A percentile compares a stretch with the other conserved stretches of the same genome.
These are phyloP conservation scores for Pulveroboletus frians DNA, from an alignment of 768 basidiomycete genomes.

Conservation along the genomic window DNA sequence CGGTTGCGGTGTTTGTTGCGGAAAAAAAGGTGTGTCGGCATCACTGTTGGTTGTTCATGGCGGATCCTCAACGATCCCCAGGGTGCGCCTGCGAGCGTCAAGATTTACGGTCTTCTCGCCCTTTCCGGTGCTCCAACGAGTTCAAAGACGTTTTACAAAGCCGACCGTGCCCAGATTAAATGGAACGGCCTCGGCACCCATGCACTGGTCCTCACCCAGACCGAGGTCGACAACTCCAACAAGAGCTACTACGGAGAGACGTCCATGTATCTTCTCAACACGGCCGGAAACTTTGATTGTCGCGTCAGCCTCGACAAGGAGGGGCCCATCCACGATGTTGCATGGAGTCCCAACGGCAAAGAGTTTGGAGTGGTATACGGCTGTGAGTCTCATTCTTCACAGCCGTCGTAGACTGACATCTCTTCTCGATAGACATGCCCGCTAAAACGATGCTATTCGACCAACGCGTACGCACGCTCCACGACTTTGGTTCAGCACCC, in stretches of 20 bases:
- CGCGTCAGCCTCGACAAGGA: constrained; percentile 89
- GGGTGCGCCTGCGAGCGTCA: constrained; percentile 86
- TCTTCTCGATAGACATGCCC: constrained; percentile 69
- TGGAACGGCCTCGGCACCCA: constrained; percentile 96
- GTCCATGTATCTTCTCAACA: constrained; percentile 85
- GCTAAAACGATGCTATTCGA: constrained; percentile 92
- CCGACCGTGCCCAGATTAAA: constrained; percentile 87
- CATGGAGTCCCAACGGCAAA: constrained; percentile 94
- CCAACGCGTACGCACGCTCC: constrained; percentile 76
- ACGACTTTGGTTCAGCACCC: constrained; percentile 88
- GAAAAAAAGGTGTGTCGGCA: constrained; percentile 74
- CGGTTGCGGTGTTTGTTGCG: constrained; percentile 85
- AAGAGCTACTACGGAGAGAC: constrained; percentile 99
- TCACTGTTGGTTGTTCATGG: not conserved
- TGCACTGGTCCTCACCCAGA: constrained; percentile 86
- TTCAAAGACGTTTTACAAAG: constrained; percentile 93
- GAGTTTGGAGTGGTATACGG: constrained; percentile 97
- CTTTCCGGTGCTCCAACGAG: constrained; percentile 65
- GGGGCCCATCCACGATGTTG: constrained; percentile 94
- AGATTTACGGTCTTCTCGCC: constrained; percentile 70
- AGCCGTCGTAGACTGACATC: not conserved
- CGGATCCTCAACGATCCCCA: constrained; percentile 23
- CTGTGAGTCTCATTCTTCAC: constrained; percentile 56
- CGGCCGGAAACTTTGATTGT: constrained; percentile 91
- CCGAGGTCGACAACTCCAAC: constrained; percentile 95